phyloP scores from a whole-genome alignment of 805 yeast genomes.

The Hanseniaspora valbyensis region DNA sequence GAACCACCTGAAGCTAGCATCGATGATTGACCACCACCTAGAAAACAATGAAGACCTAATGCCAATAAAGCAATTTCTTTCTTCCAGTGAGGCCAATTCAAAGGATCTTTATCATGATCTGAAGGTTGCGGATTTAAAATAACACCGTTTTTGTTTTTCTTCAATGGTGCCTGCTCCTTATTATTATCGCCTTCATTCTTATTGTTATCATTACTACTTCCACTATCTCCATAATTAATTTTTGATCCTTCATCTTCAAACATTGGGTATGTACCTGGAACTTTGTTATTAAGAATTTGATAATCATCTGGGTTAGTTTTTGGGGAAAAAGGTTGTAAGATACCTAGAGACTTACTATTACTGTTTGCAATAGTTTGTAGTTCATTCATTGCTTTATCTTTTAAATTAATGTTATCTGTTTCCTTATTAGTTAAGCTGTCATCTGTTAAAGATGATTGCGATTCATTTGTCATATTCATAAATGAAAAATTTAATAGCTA shows the following conservation, averaged over 20 bases:
- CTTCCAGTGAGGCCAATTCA: constrained; percentile 54
- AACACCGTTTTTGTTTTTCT: constrained; percentile 39
- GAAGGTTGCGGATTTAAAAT: constrained; percentile 53
- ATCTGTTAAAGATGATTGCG: neutral
- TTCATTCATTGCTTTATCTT: neutral
- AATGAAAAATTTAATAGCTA: neutral
- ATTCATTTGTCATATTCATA: neutral
- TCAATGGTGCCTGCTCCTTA: constrained; percentile 24
- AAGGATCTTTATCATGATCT: constrained; percentile 52
- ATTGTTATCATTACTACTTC: neutral
- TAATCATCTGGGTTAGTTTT: constrained; percentile 1
- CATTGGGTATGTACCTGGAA: constrained; percentile 15
- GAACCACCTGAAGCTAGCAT: constrained; percentile 48
- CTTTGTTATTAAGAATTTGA: constrained; percentile 6
- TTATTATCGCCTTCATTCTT: neutral
- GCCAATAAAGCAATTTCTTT: constrained; percentile 43
- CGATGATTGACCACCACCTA: constrained; percentile 55
- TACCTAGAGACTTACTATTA: constrained; percentile 8
- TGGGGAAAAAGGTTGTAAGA: constrained; percentile 6
- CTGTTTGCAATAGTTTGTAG: neutral
- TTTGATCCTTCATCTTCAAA: neutral
- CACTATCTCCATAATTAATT: neutral
- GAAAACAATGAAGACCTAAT: constrained; percentile 46
- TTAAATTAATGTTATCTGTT: neutral
- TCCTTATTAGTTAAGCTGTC: neutral